Evolutionary conservation across 2,329 filamentous ascomycete species (phyloP).

Genomic region (Fusarium luffae): DNA sequence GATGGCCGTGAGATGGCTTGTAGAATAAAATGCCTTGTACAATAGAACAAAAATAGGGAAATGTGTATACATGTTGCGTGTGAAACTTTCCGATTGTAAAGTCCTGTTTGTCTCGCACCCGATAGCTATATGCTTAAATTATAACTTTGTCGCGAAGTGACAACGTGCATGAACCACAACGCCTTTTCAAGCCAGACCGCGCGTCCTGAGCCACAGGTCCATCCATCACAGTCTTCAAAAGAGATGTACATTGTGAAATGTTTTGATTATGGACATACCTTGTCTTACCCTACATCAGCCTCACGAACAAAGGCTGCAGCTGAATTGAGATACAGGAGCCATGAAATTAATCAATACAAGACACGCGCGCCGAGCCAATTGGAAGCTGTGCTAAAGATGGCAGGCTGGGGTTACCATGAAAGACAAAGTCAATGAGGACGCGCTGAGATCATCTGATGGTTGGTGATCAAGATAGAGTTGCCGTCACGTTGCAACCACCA

Average conservation of each 20-base stretch:
- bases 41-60: constrained; percentile 9
- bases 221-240: too few species aligned
- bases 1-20: constrained; percentile 9
- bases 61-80: too few species aligned
- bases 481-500: constrained; percentile 3
- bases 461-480: constrained; percentile 9
- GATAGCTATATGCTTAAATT: not conserved
- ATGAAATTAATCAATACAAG: not conserved
- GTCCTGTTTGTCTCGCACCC: too few species aligned
- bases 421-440: not conserved
- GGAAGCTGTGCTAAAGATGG: not conserved
- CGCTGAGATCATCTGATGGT: not conserved
- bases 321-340: not conserved
- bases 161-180: not conserved
- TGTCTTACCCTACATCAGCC: constrained; percentile 12
- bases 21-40: constrained; percentile 34
- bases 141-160: not conserved
- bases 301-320: not conserved
- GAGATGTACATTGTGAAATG: not conserved
- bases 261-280: not conserved
- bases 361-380: constrained; percentile 2
- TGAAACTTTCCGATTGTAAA: not conserved
- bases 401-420: constrained; percentile 1
- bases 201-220: not conserved
- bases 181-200: not conserved